phyloP scores from a whole-genome alignment of 179 eudicot genomes.

The Carnegiea gigantea region DNA sequence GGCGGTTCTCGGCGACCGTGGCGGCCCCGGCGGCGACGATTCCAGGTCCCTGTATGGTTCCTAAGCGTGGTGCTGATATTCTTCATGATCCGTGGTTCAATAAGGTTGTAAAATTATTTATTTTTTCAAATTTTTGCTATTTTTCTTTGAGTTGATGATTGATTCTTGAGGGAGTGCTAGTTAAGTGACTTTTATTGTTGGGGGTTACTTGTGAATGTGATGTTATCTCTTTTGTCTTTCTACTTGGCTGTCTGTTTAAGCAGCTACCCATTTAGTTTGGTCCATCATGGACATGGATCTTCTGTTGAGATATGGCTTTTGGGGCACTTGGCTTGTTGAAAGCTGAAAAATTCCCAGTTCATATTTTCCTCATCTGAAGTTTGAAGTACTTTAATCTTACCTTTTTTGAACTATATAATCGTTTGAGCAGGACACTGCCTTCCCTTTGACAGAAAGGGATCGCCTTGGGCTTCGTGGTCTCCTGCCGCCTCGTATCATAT shows the following conservation, averaged over 20 bases:
- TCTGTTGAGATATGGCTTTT: not conserved
- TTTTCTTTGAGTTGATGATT: not conserved
- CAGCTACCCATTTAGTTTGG: not conserved
- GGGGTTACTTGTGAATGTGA: constrained; percentile 1
- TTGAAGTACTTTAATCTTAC: not conserved
- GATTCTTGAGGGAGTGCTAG: not conserved
- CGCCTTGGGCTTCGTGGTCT: constrained; percentile 98
- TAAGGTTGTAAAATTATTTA: constrained; percentile 48
- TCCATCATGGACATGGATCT: not conserved
- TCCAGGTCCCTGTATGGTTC: constrained; percentile 91
- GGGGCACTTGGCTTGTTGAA: not conserved
- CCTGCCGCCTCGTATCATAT: constrained; percentile 90
- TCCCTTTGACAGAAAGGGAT: constrained; percentile 95
- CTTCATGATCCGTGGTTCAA: constrained; percentile 99
- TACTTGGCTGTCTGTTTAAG: not conserved
- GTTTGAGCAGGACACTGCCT: constrained; percentile 82
- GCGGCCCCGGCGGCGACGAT: constrained; percentile 32
- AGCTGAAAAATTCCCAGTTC: constrained; percentile 2
- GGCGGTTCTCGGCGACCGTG: constrained; percentile 42
- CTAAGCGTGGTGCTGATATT: constrained; percentile 95
- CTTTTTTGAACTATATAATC: constrained; percentile 9
- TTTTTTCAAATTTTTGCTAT: not conserved
- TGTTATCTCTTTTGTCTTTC: not conserved
- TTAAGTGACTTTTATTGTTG: not conserved
- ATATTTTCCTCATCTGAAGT: not conserved